A percentile compares a stretch with the other conserved stretches of the same genome.
These are phyloP conservation scores for Leishmania guyanensis DNA, from an alignment of 208 protist genomes.

Conservation along the genomic window DNA sequence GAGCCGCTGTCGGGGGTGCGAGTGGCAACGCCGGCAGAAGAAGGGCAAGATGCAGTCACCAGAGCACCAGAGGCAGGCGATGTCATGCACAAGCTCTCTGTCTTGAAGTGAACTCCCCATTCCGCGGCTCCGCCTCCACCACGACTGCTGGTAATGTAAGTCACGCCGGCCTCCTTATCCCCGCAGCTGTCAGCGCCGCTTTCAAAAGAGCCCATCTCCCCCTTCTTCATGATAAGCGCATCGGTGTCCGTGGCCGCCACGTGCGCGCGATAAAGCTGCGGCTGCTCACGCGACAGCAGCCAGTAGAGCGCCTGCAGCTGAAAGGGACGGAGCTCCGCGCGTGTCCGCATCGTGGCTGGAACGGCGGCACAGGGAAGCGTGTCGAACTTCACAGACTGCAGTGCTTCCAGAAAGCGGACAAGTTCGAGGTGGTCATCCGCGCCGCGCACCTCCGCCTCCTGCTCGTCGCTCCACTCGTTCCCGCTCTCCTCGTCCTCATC, in stretches of 20 bases:
- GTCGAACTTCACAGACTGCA: conserved; percentile 49
- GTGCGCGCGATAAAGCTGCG: background rate
- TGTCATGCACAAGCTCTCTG: background rate
- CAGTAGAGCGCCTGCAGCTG: conserved; percentile 73
- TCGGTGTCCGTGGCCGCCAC: background rate
- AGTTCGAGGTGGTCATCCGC: conserved; percentile 37
- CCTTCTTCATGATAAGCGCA: background rate
- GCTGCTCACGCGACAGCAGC: conserved; percentile 46
- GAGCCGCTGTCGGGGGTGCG: background rate
- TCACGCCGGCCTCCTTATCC: background rate
- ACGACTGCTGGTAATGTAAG: background rate
- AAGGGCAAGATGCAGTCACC: background rate
- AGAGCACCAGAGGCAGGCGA: background rate
- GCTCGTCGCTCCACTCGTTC: conserved; percentile 22
- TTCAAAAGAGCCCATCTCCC: background rate
- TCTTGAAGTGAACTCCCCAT: background rate
- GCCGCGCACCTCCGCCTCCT: conserved; percentile 17
- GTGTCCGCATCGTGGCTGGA: conserved; percentile 43
- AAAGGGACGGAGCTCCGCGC: conserved; percentile 48
- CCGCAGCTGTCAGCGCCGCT: background rate
- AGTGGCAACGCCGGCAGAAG: background rate
- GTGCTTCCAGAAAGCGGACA: conserved; percentile 49
- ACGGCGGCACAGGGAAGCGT: conserved; percentile 45
- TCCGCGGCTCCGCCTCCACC: background rate
- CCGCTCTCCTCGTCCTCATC: conserved; percentile 25